phyloP scores from a whole-genome alignment of 345 rosid genomes.

The Eucalyptus fibrosa region DNA sequence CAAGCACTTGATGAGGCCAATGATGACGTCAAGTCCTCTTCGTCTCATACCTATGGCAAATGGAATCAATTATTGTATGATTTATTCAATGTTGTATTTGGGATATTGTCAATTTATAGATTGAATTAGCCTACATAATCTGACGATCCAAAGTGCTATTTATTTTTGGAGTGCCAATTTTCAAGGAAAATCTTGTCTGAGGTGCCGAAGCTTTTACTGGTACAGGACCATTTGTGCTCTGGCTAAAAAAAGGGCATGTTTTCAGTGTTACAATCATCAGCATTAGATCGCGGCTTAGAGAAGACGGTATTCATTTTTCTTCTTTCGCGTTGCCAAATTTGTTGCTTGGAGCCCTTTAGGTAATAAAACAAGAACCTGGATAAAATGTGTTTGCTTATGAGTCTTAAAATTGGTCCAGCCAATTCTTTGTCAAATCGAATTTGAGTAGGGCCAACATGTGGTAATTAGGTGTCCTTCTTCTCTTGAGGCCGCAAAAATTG shows the following conservation, averaged over 20 bases:
- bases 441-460: not conserved
- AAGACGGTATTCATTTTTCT: too few species aligned
- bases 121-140: not conserved
- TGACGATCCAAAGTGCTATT: not conserved
- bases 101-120: not conserved
- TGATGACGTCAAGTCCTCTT: too few species aligned
- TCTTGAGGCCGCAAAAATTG: not conserved
- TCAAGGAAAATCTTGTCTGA: not conserved
- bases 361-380: too few species aligned
- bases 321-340: too few species aligned
- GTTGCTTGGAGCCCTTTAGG: too few species aligned
- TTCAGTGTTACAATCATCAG: too few species aligned
- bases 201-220: not conserved
- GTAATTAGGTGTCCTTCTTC: not conserved
- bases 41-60: fast-evolving
- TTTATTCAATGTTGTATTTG: too few species aligned
- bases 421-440: not conserved
- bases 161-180: not conserved
- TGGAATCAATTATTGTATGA: too few species aligned
- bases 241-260: too few species aligned
- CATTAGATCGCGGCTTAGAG: too few species aligned
- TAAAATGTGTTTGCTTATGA: too few species aligned
- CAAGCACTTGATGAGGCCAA: too few species aligned
- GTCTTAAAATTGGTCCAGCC: not conserved
- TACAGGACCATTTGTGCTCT: not conserved